Base-by-base conservation (phyloP, 148 eudicot species). In the Salicornia ramosissima region DNA sequence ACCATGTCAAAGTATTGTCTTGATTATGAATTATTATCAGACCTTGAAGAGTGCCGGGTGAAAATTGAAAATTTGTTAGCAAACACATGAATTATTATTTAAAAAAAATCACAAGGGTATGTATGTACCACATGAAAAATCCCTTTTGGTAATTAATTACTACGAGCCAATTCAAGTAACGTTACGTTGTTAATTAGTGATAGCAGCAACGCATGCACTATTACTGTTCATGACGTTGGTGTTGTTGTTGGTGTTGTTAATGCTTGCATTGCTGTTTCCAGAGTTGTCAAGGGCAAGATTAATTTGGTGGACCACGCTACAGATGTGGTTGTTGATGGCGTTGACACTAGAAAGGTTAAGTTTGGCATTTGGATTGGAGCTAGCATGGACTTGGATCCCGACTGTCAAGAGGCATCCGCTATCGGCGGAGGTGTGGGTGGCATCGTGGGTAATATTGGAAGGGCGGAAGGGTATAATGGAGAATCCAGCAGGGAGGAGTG, bases 401-500 rank as follows among this genome's bases (percentile, higher is more conserved):
- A 91, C 83, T 0, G 97, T 95, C 55, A 95, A 78, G 3, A 91
- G 81, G 71, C 97, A 95, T 2, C 92, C 96, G 9, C 8, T 39
- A 34, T 42, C 53, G 46, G 61, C 64, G 36, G 39, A 54, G 7
- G 10, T 25, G 49, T 49, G 59, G 55, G 64, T 24, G 30, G 34
- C 19, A 39, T 71, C 36, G 30, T 63, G 49, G 3, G 45, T 43
- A 59, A 19, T 18, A 36, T 55, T 49, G 50, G 77, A 30, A 12
- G 56, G 59, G 14, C 60, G 78, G 6, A 73, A 36, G 53, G 94
- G 98, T 55, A 73, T 68, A 1, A 94, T 85, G 82, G 90, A 81
- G 76, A 94, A 94, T 1, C 99, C 99, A 16, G 86, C 55, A 1
- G 99, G 99, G 26, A 95, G 96, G 34, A 95, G 87, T 33, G 97